These are phyloP conservation scores for Diutina sp. DNA, from an alignment of 1,139 yeast species.

Conservation along the genomic window DNA sequence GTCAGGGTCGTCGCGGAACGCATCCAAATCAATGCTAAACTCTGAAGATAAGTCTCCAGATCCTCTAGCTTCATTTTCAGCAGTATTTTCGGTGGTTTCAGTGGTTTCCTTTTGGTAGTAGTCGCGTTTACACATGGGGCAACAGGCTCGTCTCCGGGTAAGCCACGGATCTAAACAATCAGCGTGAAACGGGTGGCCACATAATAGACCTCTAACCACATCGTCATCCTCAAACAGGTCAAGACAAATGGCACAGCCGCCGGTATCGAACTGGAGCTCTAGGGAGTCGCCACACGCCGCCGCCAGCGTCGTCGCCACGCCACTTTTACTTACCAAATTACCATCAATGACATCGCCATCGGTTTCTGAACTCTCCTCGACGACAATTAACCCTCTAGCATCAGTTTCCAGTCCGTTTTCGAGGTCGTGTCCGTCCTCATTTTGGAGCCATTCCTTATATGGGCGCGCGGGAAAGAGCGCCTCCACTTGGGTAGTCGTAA, in stretches of 20 bases:
- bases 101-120: slow-evolving; percentile 21
- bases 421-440: slow-evolving; percentile 9
- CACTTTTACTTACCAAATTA: background rate
- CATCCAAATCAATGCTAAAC: slow-evolving; percentile 23
- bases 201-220: slow-evolving; percentile 55
- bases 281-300: slow-evolving; percentile 6
- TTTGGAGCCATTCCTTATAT: slow-evolving; percentile 49
- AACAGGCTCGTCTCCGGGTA: slow-evolving; percentile 61
- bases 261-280: slow-evolving; percentile 48
- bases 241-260: slow-evolving; percentile 73
- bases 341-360: background rate
- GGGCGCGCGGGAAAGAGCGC: slow-evolving; percentile 52
- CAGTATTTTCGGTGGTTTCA: slow-evolving; percentile 4
- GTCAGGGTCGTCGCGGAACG: slow-evolving; percentile 26
- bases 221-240: slow-evolving; percentile 55
- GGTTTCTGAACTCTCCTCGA: background rate
- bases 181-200: slow-evolving; percentile 79
- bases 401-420: background rate
- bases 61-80: background rate
- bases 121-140: slow-evolving; percentile 78
- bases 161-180: slow-evolving; percentile 80
- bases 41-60: background rate
- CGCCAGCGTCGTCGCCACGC: background rate
- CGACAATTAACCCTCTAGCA: background rate
- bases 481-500: slow-evolving; percentile 51